These are phyloP conservation scores for Trypanosoma mega DNA, from an alignment of 208 protist genomes.

Conservation along the genomic window DNA sequence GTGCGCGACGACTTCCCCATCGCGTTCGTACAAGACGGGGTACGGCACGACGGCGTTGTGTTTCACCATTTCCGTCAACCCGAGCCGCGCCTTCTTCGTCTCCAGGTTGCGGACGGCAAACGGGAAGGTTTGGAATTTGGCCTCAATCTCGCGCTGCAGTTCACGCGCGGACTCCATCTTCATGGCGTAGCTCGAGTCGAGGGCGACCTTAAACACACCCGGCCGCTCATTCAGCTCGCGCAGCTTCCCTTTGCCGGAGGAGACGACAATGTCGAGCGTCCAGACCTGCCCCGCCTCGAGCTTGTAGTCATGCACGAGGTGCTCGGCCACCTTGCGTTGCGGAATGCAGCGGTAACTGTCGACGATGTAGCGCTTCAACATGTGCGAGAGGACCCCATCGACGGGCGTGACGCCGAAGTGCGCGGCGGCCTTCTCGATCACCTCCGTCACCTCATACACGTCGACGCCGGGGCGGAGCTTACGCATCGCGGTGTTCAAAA, in stretches of 20 bases:
- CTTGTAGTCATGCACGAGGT: conserved; percentile 95
- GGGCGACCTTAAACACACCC: conserved; percentile 95
- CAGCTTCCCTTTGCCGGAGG: conserved; percentile 89
- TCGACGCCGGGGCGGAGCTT: conserved; percentile 87
- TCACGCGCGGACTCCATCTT: conserved; percentile 97
- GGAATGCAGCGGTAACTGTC: conserved; percentile 97
- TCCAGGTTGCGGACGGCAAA: conserved; percentile 95
- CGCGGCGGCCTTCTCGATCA: conserved; percentile 95
- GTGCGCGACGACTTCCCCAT: conserved; percentile 90
- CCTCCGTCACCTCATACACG: conserved; percentile 92
- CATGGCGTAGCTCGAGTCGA: conserved; percentile 94
- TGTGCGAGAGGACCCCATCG: conserved; percentile 98
- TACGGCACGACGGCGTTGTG: conserved; percentile 96
- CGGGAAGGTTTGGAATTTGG: conserved; percentile 94
- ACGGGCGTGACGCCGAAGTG: conserved; percentile 93
- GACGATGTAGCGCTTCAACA: conserved; percentile 97
- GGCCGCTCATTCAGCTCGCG: conserved; percentile 86
- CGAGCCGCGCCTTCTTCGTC: conserved; percentile 93
- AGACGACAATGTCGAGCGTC: conserved; percentile 90
- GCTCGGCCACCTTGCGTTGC: conserved; percentile 86
- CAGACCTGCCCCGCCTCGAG: conserved; percentile 91
- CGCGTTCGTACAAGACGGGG: conserved; percentile 95
- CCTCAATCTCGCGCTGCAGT: conserved; percentile 94
- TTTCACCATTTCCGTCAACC: conserved; percentile 95
- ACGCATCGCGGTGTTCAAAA: conserved; percentile 90